phyloP scores from a whole-genome alignment of 805 yeast species.

The Candida boleticola region DNA sequence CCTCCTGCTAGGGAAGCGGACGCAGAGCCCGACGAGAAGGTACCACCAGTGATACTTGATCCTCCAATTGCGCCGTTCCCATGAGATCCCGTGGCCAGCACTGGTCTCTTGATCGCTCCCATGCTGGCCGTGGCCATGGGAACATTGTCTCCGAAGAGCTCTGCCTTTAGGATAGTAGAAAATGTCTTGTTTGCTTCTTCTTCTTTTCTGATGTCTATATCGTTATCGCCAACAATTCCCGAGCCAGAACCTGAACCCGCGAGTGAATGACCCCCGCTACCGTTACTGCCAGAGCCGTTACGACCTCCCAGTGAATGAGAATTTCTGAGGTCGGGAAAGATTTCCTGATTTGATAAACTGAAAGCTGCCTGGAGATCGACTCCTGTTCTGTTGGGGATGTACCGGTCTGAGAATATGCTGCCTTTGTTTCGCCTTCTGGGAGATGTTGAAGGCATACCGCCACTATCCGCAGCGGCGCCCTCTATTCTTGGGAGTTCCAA shows the following conservation, averaged over 20 bases:
- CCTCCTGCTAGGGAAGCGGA: not conserved
- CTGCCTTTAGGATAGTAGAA: slow-evolving; percentile 81
- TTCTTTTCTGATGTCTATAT: slow-evolving; percentile 64
- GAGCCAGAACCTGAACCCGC: slow-evolving; percentile 3
- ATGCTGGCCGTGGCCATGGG: slow-evolving; percentile 31
- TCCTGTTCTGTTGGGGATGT: slow-evolving; percentile 84
- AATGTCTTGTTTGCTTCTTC: slow-evolving; percentile 87
- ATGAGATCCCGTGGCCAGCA: not conserved
- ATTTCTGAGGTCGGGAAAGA: slow-evolving; percentile 13
- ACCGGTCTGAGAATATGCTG: slow-evolving; percentile 73
- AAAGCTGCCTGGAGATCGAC: slow-evolving; percentile 86
- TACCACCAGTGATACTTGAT: not conserved
- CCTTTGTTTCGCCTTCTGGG: slow-evolving; percentile 51
- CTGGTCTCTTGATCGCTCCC: not conserved
- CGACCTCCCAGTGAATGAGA: not conserved
- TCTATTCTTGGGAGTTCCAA: slow-evolving; percentile 37
- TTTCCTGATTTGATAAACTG: slow-evolving; percentile 48
- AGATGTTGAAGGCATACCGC: slow-evolving; percentile 30
- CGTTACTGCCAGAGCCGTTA: not conserved
- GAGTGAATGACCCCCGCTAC: slow-evolving; percentile 7
- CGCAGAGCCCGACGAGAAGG: not conserved
- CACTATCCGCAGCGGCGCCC: slow-evolving; percentile 16
- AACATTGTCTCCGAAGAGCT: slow-evolving; percentile 84
- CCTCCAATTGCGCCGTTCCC: not conserved
- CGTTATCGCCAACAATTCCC: slow-evolving; percentile 45